These are phyloP conservation scores for Chloranthus sessilifolius DNA, from an alignment of 164 flowering plant species.

Conservation along the genomic window DNA sequence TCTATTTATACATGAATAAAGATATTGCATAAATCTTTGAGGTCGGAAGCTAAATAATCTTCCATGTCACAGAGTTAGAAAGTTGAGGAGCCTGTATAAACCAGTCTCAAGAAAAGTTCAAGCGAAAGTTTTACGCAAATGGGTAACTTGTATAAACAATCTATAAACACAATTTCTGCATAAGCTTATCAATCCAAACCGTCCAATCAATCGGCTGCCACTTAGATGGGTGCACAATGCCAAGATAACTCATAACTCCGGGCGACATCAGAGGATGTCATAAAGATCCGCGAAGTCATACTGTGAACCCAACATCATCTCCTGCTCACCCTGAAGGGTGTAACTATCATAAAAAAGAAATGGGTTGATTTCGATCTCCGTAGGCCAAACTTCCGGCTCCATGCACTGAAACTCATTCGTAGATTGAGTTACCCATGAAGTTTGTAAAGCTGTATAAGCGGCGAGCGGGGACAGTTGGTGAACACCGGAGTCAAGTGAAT, in stretches of 20 bases:
- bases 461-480: constrained; percentile 2
- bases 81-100: too few relatives aligned
- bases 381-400: constrained; percentile 25
- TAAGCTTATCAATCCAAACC: too few relatives aligned
- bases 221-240: too few relatives aligned
- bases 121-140: too few relatives aligned
- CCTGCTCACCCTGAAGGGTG: constrained; percentile 13
- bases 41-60: too few relatives aligned
- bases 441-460: constrained; percentile 15
- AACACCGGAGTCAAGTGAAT: constrained; percentile 12
- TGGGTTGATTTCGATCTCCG: constrained; percentile 23
- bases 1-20: too few relatives aligned
- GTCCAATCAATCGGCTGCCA: too few relatives aligned
- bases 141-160: too few relatives aligned
- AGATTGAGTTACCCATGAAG: constrained; percentile 6
- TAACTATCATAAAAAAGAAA: constrained; percentile 11
- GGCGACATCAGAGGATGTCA: constrained; percentile 6
- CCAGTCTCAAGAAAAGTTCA: too few relatives aligned
- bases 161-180: too few relatives aligned
- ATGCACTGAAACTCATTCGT: constrained; percentile 8
- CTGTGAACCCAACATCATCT: constrained; percentile 27
- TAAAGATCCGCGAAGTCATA: constrained; percentile 21
- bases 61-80: too few relatives aligned
- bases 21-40: too few relatives aligned
- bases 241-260: not conserved